These are phyloP conservation scores for Bipolaris zeicola DNA, from an alignment of 2,329 filamentous ascomycete genomes.

Conservation along the genomic window DNA sequence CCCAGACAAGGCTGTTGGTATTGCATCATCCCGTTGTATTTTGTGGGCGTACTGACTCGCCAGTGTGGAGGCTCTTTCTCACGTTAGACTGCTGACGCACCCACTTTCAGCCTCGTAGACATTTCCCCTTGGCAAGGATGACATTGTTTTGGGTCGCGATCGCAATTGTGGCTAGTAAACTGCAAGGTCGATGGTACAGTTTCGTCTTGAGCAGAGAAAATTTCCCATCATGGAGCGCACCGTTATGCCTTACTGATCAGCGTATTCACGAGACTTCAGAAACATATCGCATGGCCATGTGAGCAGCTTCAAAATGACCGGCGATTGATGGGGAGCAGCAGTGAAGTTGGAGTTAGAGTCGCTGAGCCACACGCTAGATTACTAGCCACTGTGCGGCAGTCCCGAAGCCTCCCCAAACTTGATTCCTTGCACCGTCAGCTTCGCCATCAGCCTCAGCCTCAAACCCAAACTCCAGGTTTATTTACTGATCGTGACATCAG, in stretches of 20 bases:
- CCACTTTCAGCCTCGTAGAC: slow-evolving; percentile 16
- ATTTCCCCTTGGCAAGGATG: neutral
- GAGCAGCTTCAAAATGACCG: neutral
- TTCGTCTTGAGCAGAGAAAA: neutral
- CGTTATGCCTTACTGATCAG: neutral
- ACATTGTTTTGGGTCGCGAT: neutral
- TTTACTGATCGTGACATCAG: slow-evolving; percentile 14
- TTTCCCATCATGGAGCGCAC: slow-evolving; percentile 1
- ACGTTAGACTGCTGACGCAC: slow-evolving; percentile 15
- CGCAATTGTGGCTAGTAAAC: slow-evolving; percentile 6
- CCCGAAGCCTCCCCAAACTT: neutral
- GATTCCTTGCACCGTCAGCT: slow-evolving; percentile 15
- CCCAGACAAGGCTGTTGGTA: neutral
- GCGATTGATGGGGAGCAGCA: slow-evolving; percentile 11
- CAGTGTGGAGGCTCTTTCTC: slow-evolving; percentile 6
- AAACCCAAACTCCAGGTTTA: slow-evolving; percentile 13
- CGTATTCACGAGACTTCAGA: neutral
- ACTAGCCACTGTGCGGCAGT: slow-evolving; percentile 17
- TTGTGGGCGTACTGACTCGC: neutral
- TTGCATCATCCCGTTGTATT: slow-evolving; percentile 7
- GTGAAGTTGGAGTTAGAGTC: slow-evolving; percentile 16
- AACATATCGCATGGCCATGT: neutral
- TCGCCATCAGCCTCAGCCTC: slow-evolving; percentile 15
- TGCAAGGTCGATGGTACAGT: neutral
- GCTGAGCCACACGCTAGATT: slow-evolving; percentile 21